Base-by-base conservation (phyloP, 352 stramenopile genomes). In the Phytophthora uliginosa region DNA sequence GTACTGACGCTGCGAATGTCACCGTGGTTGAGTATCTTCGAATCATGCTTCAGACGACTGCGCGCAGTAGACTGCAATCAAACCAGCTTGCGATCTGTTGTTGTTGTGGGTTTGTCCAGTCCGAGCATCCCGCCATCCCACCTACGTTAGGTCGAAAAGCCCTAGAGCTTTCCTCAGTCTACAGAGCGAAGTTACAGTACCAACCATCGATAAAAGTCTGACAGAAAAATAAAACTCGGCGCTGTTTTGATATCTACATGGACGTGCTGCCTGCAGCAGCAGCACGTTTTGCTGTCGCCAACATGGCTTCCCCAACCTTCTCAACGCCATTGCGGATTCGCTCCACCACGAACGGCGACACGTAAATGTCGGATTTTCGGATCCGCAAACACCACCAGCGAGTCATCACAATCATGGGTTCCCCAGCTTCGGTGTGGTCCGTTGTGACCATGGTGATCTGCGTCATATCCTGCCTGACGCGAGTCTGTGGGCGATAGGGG, bases 381-480 rank as follows among this genome's bases (percentile, higher is more conserved):
- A 79, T 69, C 15, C 73, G 53, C n/a, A 70, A 34, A 53, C 68
- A 76, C 26, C 63, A 73, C 69, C 69, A 77, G 0, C 73, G 69
- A 24, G 68, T 77, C 20, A 80, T 47, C 10, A 63, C 69, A 26
- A 80, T 64, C 7, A 77, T 33, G 5, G 36, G 52, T 3, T 70
- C 36, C n/a, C 51, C 58, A 5, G 42, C 4, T 18, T 62, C 20
- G 36, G 33, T 24, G 48, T 51, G 40, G 18, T 67, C 38, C 36
- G 34, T 62, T 12, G 60, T 24, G 20, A 76, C 26, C 62, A 56
- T 68, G 2, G 31, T 76, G 59, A 76, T 71, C 8, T 59, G 54
- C 0, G 74, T 73, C 24, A 82, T 50, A 56, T 85, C 76, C 15
- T 84, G 73, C 6, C 79, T 70, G 15, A 86, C 40, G 17, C 81